phyloP scores from a whole-genome alignment of 2,329 filamentous ascomycete species.

The Colletotrichum sp. region DNA sequence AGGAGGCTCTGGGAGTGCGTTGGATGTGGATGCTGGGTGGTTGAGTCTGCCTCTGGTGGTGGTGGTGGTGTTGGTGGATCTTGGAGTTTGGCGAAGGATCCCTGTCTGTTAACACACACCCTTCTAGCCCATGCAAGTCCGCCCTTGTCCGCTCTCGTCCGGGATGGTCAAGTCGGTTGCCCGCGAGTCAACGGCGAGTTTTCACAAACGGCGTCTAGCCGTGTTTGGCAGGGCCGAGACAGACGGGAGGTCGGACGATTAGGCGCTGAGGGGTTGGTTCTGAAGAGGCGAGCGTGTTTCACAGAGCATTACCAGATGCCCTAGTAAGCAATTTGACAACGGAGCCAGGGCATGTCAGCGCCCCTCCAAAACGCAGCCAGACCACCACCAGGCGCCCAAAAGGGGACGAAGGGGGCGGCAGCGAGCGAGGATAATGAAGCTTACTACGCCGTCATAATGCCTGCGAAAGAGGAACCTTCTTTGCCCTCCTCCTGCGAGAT shows the following conservation, averaged over 20 bases:
- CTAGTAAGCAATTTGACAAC: conserved; percentile 7
- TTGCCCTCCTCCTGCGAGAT: not conserved
- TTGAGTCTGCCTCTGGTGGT: not conserved
- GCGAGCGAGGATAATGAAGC: not conserved
- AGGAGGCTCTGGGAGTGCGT: not conserved
- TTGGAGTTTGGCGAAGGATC: not conserved
- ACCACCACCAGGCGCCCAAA: not conserved
- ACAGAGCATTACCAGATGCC: conserved; percentile 7
- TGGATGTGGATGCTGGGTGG: not conserved
- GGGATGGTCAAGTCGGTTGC: not conserved
- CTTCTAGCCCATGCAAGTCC: not conserved
- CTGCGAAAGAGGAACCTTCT: not conserved
- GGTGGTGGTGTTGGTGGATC: not conserved
- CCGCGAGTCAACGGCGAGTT: not conserved
- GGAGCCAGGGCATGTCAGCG: not conserved
- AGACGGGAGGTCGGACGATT: conserved; percentile 16
- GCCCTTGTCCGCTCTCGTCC: not conserved
- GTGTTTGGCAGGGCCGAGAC: conserved; percentile 16
- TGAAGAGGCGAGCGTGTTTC: conserved; percentile 16
- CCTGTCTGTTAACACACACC: not conserved
- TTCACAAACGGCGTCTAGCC: conserved; percentile 14
- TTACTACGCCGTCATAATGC: not conserved
- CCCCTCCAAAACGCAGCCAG: not conserved
- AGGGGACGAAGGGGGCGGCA: not conserved
- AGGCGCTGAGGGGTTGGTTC: conserved; percentile 2